These are phyloP conservation scores for Claviceps sp. DNA, from an alignment of 2,329 filamentous ascomycete genomes.

Conservation along the genomic window DNA sequence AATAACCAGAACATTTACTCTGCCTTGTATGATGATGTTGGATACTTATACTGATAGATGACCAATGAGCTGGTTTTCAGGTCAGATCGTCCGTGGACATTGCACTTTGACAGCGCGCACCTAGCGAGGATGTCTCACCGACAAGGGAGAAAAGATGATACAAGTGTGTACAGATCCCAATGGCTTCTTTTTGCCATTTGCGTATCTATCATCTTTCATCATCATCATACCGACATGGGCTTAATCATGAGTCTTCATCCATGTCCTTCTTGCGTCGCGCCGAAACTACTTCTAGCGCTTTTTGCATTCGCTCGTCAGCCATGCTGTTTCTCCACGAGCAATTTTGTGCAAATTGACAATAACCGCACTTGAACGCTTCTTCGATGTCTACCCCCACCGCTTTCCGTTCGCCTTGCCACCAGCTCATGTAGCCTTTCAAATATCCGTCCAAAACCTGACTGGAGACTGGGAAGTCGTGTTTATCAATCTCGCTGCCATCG, in stretches of 20 bases:
- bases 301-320: conserved; percentile 32
- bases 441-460: conserved; percentile 49
- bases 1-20: too few relatives aligned
- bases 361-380: conserved; percentile 78
- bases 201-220: not conserved
- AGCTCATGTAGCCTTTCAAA: conserved; percentile 57
- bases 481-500: conserved; percentile 40
- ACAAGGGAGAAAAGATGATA: too few relatives aligned
- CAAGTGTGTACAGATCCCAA: not conserved
- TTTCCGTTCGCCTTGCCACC: conserved; percentile 70
- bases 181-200: not conserved
- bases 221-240: not conserved
- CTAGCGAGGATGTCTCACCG: too few relatives aligned
- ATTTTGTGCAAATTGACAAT: conserved; percentile 67
- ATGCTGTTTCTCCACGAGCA: conserved; percentile 68
- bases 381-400: conserved; percentile 66
- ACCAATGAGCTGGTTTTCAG: too few relatives aligned
- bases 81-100: too few relatives aligned
- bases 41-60: too few relatives aligned
- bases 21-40: too few relatives aligned
- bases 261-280: conserved; percentile 4
- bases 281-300: conserved; percentile 1
- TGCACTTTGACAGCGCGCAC: too few relatives aligned
- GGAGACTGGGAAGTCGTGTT: conserved; percentile 54
- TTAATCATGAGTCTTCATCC: not conserved